Evolutionary conservation across 306 rosid genomes (phyloP).

Genomic region (Castanea crenata): DNA sequence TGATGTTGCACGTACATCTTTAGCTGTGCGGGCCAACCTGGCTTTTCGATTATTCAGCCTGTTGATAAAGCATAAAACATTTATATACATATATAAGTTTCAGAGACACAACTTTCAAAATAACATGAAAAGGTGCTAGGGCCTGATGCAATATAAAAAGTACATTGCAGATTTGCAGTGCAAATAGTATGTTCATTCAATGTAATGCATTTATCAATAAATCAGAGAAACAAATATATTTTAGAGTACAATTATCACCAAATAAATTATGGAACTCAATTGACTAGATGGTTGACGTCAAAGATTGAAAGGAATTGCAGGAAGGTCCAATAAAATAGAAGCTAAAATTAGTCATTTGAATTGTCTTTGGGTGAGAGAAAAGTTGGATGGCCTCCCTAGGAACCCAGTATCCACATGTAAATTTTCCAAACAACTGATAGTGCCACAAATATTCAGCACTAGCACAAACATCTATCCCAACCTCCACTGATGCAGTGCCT

Average conservation of each 20-base stretch:
- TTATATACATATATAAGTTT: not conserved
- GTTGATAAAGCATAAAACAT: slow-evolving; percentile 15
- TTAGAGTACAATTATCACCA: not conserved
- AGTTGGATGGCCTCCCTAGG: not conserved
- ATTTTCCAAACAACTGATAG: not conserved
- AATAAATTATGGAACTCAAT: not conserved
- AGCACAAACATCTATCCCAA: not conserved
- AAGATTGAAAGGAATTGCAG: not conserved
- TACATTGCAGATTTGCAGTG: slow-evolving; percentile 15
- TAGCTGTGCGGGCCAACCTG: slow-evolving; percentile 81
- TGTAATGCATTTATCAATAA: slow-evolving; percentile 6
- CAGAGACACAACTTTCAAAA: slow-evolving; percentile 7
- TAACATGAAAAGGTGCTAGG: not conserved
- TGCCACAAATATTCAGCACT: not conserved
- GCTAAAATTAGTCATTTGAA: not conserved
- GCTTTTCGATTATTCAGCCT: slow-evolving; percentile 98
- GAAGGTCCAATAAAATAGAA: not conserved
- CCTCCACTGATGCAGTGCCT: not conserved
- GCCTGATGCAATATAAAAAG: not conserved
- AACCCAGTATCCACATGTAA: not conserved
- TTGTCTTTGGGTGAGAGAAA: not conserved
- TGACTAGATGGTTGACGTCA: not conserved
- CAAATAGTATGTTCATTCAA: not conserved
- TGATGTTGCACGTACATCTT: slow-evolving; percentile 50
- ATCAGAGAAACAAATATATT: not conserved